These are phyloP conservation scores for Stachybotrys chlorohalonatus DNA, from an alignment of 2,329 filamentous ascomycete genomes.

Conservation along the genomic window DNA sequence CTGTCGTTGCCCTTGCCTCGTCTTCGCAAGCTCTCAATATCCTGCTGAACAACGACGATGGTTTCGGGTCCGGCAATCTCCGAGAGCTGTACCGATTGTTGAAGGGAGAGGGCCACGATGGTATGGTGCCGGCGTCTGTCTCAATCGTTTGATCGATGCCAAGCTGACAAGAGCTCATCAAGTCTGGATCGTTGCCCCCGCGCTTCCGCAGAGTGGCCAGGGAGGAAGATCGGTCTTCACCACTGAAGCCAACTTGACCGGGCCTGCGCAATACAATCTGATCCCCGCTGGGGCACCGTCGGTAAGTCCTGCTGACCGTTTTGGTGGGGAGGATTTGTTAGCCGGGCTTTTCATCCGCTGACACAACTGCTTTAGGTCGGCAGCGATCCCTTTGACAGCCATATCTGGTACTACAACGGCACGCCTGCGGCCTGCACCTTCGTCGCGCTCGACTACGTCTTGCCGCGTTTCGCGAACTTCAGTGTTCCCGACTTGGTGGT, in stretches of 20 bases:
- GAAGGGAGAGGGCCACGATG: constrained; percentile 17
- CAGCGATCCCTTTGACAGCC: constrained; percentile 37
- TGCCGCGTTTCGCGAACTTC: constrained; percentile 38
- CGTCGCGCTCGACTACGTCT: constrained; percentile 46
- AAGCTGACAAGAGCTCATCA: neutral
- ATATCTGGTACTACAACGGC: constrained; percentile 54
- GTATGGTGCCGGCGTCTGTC: constrained; percentile 3
- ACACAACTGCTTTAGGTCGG: constrained; percentile 20
- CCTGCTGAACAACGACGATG: constrained; percentile 19
- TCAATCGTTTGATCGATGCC: fast-evolving
- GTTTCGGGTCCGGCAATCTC: constrained; percentile 19
- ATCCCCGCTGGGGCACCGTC: constrained; percentile 18
- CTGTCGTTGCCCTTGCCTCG: constrained; percentile 8
- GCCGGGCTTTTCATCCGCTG: neutral
- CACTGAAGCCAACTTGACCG: constrained; percentile 15
- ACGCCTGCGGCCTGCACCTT: constrained; percentile 47
- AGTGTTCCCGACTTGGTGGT: constrained; percentile 43
- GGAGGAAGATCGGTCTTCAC: constrained; percentile 19
- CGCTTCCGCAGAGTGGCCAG: constrained; percentile 18
- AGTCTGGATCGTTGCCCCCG: constrained; percentile 22
- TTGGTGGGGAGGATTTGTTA: neutral
- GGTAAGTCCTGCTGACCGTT: constrained; percentile 9
- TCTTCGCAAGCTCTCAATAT: constrained; percentile 16
- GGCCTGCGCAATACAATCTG: constrained; percentile 15
- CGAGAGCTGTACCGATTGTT: constrained; percentile 18